Percentiles rank a stretch among this genome's conserved stretches.
phyloP scores from a whole-genome alignment of 164 flowering plant species.

The Brasenia schreberi region DNA sequence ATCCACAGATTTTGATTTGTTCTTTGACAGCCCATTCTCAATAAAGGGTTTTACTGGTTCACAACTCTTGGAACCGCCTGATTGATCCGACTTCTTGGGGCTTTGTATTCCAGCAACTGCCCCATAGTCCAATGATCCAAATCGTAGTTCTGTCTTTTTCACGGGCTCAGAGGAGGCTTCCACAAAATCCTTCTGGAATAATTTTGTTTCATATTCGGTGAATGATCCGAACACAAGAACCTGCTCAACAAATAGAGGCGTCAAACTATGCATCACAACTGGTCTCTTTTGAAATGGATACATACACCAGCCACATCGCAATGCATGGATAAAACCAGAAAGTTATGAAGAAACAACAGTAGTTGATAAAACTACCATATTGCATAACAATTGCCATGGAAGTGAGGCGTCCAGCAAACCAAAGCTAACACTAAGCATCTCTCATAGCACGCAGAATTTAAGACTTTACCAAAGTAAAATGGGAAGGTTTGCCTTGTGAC shows the following conservation, averaged over 20 bases:
- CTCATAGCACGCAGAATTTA: too few relatives aligned
- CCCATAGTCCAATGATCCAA: slow-evolving; percentile 40
- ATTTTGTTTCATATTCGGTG: slow-evolving; percentile 65
- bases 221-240: slow-evolving; percentile 76
- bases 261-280: neutral
- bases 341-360: too few relatives aligned
- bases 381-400: too few relatives aligned
- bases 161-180: slow-evolving; percentile 17
- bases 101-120: slow-evolving; percentile 4
- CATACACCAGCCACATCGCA: too few relatives aligned
- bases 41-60: slow-evolving; percentile 6
- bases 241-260: slow-evolving; percentile 14
- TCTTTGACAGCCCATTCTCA: slow-evolving; percentile 8
- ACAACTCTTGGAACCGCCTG: slow-evolving; percentile 9
- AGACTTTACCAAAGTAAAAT: too few relatives aligned
- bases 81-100: slow-evolving; percentile 12
- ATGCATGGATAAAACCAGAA: too few relatives aligned
- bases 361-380: too few relatives aligned
- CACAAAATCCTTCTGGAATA: slow-evolving; percentile 22
- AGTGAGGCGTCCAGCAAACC: too few relatives aligned
- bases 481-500: too few relatives aligned
- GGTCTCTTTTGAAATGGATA: too few relatives aligned
- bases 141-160: slow-evolving; percentile 28
- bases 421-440: too few relatives aligned
- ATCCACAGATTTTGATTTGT: slow-evolving; percentile 6